phyloP scores from a whole-genome alignment of 208 protist genomes.

The Leishmania gerbilli region DNA sequence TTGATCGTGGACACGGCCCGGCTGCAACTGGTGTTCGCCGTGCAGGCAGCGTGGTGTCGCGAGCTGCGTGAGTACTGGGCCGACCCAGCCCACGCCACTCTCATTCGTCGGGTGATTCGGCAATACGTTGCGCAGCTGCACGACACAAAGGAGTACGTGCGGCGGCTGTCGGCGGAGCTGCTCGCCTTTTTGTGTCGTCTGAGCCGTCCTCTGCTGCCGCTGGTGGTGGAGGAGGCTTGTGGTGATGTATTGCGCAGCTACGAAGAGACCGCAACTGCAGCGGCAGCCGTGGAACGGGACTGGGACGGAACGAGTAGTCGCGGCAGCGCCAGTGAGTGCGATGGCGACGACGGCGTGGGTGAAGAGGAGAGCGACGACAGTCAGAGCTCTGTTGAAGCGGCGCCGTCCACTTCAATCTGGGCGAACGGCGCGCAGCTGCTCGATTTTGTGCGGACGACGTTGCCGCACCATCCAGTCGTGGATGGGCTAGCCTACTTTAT shows the following conservation, averaged over 20 bases:
- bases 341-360: constrained; percentile 12
- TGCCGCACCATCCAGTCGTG: constrained; percentile 58
- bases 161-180: constrained; percentile 79
- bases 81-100: constrained; percentile 19
- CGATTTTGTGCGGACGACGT: constrained; percentile 44
- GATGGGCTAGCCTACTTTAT: constrained; percentile 68
- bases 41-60: constrained; percentile 86
- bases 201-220: constrained; percentile 42
- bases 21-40: constrained; percentile 81
- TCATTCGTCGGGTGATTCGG: constrained; percentile 54
- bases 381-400: not conserved
- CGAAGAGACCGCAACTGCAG: constrained; percentile 12
- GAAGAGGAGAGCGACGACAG: constrained; percentile 5
- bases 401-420: constrained; percentile 30
- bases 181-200: constrained; percentile 77
- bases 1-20: constrained; percentile 70
- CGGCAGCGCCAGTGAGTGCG: constrained; percentile 8
- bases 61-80: constrained; percentile 74
- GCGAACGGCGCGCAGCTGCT: constrained; percentile 18
- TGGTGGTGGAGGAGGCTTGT: constrained; percentile 64
- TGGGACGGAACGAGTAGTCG: constrained; percentile 13
- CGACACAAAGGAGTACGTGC: constrained; percentile 86
- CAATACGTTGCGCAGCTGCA: constrained; percentile 73
- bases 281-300: not conserved
- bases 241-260: constrained; percentile 53